A percentile compares a stretch with the other conserved stretches of the same genome.
Evolutionary conservation across 257 asterid genomes (phyloP).

Genomic region (Fraxinus quadrangulata): DNA sequence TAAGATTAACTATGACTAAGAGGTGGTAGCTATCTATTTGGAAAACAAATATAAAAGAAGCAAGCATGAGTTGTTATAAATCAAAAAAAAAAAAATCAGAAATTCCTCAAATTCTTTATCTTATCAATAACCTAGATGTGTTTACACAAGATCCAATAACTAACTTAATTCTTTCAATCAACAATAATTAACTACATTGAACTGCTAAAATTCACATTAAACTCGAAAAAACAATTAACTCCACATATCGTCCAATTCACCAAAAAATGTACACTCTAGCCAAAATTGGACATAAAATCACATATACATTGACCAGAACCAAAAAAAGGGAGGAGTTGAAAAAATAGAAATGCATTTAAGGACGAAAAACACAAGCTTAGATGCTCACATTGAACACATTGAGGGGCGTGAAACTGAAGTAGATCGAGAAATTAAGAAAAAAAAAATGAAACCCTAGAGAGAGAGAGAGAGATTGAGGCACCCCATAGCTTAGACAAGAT

Average conservation of each 20-base stretch:
- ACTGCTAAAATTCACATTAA: conserved; percentile 7
- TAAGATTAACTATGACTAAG: not conserved
- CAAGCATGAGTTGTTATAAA: not conserved
- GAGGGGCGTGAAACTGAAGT: conserved; percentile 30
- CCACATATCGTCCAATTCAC: conserved; percentile 7
- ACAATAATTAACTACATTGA: conserved; percentile 17
- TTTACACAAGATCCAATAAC: conserved; percentile 17
- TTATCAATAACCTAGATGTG: not conserved
- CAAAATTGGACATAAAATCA: conserved; percentile 18
- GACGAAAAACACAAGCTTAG: conserved; percentile 1
- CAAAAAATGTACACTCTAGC: not conserved
- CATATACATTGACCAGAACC: conserved; percentile 32
- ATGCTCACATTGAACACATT: conserved; percentile 40
- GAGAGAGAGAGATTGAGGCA: conserved; percentile 12
- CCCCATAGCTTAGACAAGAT: not conserved
- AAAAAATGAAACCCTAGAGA: conserved; percentile 48
- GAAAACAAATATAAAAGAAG: not conserved
- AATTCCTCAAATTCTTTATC: not conserved
- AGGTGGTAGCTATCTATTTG: not conserved
- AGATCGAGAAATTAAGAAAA: conserved; percentile 26
- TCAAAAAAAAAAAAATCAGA: not conserved
- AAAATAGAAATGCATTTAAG: conserved; percentile 11
- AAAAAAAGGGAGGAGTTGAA: not conserved
- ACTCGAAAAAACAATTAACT: conserved; percentile 1
- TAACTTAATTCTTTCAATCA: conserved; percentile 1